phyloP scores from a whole-genome alignment of 2,329 filamentous ascomycete species.

The Plectosphaerella sp. region DNA sequence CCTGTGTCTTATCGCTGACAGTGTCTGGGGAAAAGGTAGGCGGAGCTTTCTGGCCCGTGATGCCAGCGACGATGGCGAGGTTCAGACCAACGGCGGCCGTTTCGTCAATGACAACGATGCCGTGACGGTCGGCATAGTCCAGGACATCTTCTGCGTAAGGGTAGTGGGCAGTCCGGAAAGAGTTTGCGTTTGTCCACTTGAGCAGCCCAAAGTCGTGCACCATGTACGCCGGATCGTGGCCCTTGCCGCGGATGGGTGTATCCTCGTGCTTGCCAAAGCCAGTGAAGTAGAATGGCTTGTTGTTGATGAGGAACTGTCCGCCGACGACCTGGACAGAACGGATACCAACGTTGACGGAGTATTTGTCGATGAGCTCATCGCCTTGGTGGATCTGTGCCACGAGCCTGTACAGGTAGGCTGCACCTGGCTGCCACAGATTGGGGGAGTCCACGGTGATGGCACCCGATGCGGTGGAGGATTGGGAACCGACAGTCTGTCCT shows the following conservation, averaged over 20 bases:
- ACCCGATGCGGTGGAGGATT: constrained; percentile 6
- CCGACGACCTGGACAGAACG: constrained; percentile 15
- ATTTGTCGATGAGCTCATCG: constrained; percentile 12
- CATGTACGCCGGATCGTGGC: constrained; percentile 22
- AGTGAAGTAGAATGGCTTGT: constrained; percentile 21
- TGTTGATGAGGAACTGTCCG: constrained; percentile 20
- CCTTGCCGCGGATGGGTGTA: constrained; percentile 19
- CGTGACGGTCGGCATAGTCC: constrained; percentile 21
- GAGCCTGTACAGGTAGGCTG: constrained; percentile 20
- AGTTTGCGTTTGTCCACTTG: constrained; percentile 23
- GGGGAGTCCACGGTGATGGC: constrained; percentile 11
- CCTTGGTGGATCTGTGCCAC: constrained; percentile 11
- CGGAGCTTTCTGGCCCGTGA: constrained; percentile 4
- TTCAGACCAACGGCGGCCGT: constrained; percentile 21
- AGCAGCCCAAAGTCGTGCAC: constrained; percentile 24
- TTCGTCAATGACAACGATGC: constrained; percentile 22
- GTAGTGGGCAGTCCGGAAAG: constrained; percentile 24
- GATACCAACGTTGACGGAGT: constrained; percentile 15
- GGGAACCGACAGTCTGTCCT: neutral
- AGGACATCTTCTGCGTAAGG: constrained; percentile 23
- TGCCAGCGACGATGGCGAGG: constrained; percentile 11
- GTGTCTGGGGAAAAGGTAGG: constrained; percentile 15
- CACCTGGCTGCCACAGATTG: constrained; percentile 19
- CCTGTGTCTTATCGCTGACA: constrained; percentile 11
- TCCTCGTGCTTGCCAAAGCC: constrained; percentile 25